Base-by-base conservation (phyloP, 2,329 filamentous ascomycete species). In the Botrytis elliptica region DNA sequence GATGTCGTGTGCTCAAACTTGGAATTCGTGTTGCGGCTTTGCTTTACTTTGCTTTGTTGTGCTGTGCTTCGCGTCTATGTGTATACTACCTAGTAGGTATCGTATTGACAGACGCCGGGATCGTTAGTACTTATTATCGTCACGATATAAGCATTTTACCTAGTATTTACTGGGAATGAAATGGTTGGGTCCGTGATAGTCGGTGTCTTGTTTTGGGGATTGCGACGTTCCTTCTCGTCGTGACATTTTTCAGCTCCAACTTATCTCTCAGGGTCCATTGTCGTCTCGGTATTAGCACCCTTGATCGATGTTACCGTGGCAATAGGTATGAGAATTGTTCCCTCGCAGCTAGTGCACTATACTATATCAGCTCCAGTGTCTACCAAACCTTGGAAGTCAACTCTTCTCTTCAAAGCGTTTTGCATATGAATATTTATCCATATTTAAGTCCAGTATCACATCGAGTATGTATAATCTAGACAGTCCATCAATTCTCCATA, bases 91-190 rank as follows among this genome's bases (percentile, higher is more conserved):
- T 46, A 22, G 44, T 46, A 46, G 44, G 46, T 49, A 49, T 49
- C 46, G 20, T 25, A 49, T 25, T 79, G 80, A 77, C 82, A 82
- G 62, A 12, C 16, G 62, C 62, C 38, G 42, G 14, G 38, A 44
- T 64, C 20, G 9, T 18, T 40, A 33, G 6, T 42, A 4, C 18
- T 33, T 65, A 8, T 16, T 16, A n/a, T 49, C 10, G 20, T 49
- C 46, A 49, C 20, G 20, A 22, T 25, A 0, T 49, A 49, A 25
- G 46, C 46, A 25, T 49, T 16, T 49, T 22, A 49, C 46, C 20
- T 49, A 25, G 46, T 14, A 22, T 25, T 63, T 14, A 0, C 18
- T 14, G 62, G 25, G 38, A 63, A n/a, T n/a, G 38, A 42, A 25
- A n/a, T 44, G 4, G 25, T n/a, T 29, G 25, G 8, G 7, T 9